Percentiles rank a stretch among this genome's conserved stretches.
These are phyloP conservation scores for Vitis cinerea DNA, from an alignment of 164 flowering plant species.

Conservation along the genomic window DNA sequence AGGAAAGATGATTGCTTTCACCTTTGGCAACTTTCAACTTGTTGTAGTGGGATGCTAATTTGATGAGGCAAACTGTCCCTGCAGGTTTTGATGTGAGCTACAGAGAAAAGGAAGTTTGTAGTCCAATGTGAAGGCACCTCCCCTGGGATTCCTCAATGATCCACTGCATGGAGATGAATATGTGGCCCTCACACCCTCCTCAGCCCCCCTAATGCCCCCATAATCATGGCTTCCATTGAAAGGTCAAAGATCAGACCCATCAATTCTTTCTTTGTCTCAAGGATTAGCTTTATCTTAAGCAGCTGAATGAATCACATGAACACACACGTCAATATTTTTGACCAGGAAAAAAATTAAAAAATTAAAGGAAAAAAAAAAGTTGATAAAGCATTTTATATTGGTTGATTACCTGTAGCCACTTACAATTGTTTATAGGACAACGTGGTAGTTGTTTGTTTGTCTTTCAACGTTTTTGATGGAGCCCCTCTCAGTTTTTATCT, in stretches of 20 bases:
- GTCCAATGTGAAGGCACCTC: slow-evolving; percentile 11
- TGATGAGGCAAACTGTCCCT: no score
- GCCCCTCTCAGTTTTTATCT: no score
- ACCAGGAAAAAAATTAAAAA: no score
- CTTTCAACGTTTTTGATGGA: no score
- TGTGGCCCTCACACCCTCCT: slow-evolving; percentile 21
- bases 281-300: slow-evolving; percentile 11
- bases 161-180: slow-evolving; percentile 8
- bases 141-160: slow-evolving; percentile 18
- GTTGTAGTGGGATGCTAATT: neutral
- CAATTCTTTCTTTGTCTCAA: slow-evolving; percentile 9
- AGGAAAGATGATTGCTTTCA: neutral
- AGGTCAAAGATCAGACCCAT: slow-evolving; percentile 8
- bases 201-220: slow-evolving; percentile 11
- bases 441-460: no score
- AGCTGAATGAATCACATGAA: neutral
- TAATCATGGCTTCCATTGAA: slow-evolving; percentile 19
- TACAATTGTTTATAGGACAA: no score
- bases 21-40: neutral
- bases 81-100: neutral
- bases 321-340: no score
- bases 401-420: no score
- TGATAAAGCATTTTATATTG: no score
- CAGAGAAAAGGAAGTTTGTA: slow-evolving; percentile 6
- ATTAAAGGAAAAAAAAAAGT: no score